Conservation (phyloP, 208 protist species). For the Leishmania aethiopica region DNA sequence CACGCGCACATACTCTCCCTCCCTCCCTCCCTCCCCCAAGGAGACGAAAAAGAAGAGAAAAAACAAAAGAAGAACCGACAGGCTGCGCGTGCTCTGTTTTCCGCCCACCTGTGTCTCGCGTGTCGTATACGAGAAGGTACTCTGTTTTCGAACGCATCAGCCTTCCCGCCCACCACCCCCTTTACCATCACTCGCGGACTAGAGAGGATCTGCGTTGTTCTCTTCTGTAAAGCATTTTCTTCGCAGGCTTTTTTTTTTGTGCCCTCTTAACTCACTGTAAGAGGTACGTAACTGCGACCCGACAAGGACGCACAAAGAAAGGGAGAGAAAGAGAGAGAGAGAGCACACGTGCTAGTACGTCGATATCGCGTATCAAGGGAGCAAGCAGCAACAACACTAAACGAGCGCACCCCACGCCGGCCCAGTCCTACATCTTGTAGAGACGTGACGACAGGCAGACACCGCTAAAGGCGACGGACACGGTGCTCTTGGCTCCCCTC, state of each 20-base stretch:
- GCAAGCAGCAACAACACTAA: neutral
- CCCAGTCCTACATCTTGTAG: neutral
- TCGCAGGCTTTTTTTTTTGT: neutral
- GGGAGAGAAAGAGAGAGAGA: neutral
- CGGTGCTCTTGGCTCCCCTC: neutral
- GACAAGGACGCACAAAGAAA: neutral
- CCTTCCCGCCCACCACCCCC: neutral
- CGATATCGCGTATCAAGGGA: neutral
- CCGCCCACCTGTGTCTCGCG: neutral
- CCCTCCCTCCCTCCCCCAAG: no score
- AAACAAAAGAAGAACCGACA: neutral
- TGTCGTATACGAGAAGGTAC: neutral
- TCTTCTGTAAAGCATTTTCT: neutral
- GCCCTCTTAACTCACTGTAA: conserved; percentile 6
- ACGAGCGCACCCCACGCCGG: neutral
- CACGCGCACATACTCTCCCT: neutral
- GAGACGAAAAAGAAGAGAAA: neutral
- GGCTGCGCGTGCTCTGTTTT: neutral
- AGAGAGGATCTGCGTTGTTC: neutral
- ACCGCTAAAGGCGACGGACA: neutral
- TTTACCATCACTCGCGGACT: neutral
- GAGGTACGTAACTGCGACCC: neutral
- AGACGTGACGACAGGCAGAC: neutral
- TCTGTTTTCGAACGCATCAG: neutral
- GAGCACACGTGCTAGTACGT: neutral